Evolutionary conservation across 257 asterid genomes (phyloP).

Genomic region (Solanum dulcamara): DNA sequence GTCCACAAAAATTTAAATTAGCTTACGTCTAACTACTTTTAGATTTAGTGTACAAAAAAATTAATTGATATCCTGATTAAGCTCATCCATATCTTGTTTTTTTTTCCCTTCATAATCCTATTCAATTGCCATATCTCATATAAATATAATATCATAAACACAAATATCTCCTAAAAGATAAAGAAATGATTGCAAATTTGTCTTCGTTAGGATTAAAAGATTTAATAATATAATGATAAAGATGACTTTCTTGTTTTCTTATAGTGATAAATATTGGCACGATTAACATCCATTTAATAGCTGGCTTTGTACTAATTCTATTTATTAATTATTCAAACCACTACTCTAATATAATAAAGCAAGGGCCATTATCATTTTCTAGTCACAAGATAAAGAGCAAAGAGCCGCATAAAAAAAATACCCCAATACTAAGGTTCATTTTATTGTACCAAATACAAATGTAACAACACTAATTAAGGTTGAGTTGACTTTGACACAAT

Average conservation of each 20-base stretch:
- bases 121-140: not conserved
- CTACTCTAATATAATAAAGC: not conserved
- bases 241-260: not conserved
- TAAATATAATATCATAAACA: not conserved
- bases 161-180: not conserved
- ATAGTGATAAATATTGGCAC: not conserved
- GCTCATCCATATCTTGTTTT: not conserved
- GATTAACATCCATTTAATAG: not conserved
- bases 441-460: not conserved
- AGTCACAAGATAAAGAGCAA: not conserved
- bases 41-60: not conserved
- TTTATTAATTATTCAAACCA: not conserved
- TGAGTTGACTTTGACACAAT: not conserved
- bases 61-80: not conserved
- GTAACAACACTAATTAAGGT: not conserved
- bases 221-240: not conserved
- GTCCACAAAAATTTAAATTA: not conserved
- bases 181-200: not conserved
- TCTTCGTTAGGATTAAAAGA: not conserved
- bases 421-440: not conserved
- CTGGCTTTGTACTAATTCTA: not conserved
- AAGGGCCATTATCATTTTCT: not conserved
- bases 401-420: not conserved
- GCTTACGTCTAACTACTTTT: not conserved
- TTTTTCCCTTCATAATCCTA: not conserved